These are phyloP conservation scores for Alternaria triticimaculans DNA, from an alignment of 2,329 filamentous ascomycete species.

Conservation along the genomic window DNA sequence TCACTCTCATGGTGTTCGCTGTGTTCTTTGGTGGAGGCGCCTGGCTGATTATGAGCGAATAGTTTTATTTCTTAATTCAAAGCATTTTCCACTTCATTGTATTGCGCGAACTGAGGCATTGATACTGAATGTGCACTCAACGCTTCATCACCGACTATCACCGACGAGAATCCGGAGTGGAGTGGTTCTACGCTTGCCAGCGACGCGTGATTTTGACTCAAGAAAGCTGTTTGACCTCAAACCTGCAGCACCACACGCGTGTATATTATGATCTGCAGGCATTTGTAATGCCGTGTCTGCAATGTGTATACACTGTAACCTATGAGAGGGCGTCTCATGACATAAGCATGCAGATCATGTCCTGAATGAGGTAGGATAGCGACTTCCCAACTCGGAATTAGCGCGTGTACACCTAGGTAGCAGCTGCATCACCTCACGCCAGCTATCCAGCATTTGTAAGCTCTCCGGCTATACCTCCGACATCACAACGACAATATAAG, in stretches of 20 bases:
- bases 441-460: constrained; percentile 8
- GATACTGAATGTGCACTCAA: neutral
- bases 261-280: neutral
- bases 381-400: neutral
- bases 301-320: neutral
- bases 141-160: neutral
- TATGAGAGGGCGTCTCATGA: neutral
- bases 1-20: constrained; percentile 64
- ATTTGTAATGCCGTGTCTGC: neutral
- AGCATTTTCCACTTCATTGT: neutral
- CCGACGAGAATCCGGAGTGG: neutral
- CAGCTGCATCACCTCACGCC: neutral
- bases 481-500: neutral
- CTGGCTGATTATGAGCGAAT: constrained; percentile 54
- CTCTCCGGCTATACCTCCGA: neutral
- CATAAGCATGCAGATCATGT: constrained; percentile 2
- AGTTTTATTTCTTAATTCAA: neutral
- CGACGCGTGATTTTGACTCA: too few species aligned
- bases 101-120: neutral
- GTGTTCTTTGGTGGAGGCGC: constrained; percentile 61
- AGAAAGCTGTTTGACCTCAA: neutral
- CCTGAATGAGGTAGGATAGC: neutral
- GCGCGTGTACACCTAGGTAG: neutral
- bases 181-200: neutral
- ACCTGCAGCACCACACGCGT: neutral